Evolutionary conservation across 148 eudicot genomes (phyloP).

Genomic region (Fagopyrum homotropicum): DNA sequence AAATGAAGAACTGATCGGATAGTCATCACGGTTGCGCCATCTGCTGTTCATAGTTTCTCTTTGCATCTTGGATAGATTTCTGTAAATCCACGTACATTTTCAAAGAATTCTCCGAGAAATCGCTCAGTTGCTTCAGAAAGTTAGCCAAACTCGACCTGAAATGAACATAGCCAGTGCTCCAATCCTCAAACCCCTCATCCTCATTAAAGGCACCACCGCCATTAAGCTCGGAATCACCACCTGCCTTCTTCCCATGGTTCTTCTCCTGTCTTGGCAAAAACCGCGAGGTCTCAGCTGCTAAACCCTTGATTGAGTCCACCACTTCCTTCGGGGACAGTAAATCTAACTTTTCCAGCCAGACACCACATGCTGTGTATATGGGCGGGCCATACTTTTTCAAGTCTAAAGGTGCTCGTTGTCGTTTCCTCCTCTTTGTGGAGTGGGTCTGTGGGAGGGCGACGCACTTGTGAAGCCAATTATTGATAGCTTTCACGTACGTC

Average conservation of each 20-base stretch:
- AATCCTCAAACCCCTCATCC: conserved; percentile 35
- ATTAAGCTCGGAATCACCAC: conserved; percentile 18
- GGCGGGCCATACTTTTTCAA: conserved; percentile 59
- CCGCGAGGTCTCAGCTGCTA: conserved; percentile 45
- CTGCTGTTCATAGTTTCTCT: conserved; percentile 35
- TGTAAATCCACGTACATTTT: conserved; percentile 56
- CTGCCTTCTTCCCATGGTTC: conserved; percentile 48
- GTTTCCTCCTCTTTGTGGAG: conserved; percentile 38
- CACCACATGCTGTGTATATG: conserved; percentile 64
- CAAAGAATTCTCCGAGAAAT: conserved; percentile 50
- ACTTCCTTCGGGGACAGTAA: conserved; percentile 42
- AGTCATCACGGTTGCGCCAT: conserved; percentile 29
- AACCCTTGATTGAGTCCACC: conserved; percentile 41
- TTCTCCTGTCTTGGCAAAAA: conserved; percentile 77
- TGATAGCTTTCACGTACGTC: conserved; percentile 51
- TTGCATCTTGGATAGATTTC: conserved; percentile 43
- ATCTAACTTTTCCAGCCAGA: conserved; percentile 59
- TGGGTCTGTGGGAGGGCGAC: conserved; percentile 36
- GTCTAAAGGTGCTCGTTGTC: conserved; percentile 14
- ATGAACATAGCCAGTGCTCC: conserved; percentile 35
- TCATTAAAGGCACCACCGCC: conserved; percentile 13
- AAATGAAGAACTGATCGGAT: neutral
- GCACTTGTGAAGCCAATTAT: conserved; percentile 74
- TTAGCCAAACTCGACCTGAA: conserved; percentile 40
- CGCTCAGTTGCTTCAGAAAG: conserved; percentile 47